A percentile compares a stretch with the other conserved stretches of the same genome.
Evolutionary conservation across 2,329 filamentous ascomycete genomes (phyloP).

Genomic region (Exserohilum rostratum): DNA sequence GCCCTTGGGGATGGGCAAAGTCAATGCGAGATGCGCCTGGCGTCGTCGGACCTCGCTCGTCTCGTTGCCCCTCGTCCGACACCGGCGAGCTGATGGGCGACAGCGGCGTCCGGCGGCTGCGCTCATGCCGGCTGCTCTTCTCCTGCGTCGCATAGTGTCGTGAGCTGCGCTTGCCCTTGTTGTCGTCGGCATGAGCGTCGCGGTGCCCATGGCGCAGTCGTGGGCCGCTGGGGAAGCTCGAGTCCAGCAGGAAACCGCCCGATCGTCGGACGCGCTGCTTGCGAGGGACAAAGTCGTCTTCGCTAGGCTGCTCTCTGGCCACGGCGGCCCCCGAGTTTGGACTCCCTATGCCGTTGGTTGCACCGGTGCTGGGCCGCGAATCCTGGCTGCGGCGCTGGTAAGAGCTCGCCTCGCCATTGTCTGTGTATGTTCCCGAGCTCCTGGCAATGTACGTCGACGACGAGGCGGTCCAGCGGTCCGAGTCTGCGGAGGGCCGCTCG

Average conservation of each 20-base stretch:
- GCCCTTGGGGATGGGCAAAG: constrained; percentile 11
- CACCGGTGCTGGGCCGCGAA: constrained; percentile 20
- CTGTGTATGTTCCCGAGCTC: constrained; percentile 27
- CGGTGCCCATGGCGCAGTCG: constrained; percentile 35
- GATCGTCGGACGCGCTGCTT: constrained; percentile 41
- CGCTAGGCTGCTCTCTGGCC: constrained; percentile 31
- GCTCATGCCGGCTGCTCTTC: constrained; percentile 44
- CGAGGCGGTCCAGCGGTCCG: constrained; percentile 40
- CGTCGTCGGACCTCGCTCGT: constrained; percentile 11
- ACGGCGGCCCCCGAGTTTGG: constrained; percentile 22
- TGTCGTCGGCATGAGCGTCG: constrained; percentile 36
- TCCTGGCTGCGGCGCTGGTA: constrained; percentile 28
- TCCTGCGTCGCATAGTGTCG: constrained; percentile 38
- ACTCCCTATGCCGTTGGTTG: constrained; percentile 11
- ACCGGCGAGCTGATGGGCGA: constrained; percentile 28
- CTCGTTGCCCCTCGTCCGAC: constrained; percentile 23
- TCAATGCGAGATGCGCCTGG: constrained; percentile 7
- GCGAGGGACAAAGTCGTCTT: constrained; percentile 42
- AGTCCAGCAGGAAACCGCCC: constrained; percentile 56
- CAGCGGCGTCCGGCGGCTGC: constrained; percentile 25
- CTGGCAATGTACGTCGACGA: constrained; percentile 42
- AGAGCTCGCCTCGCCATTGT: constrained; percentile 40
- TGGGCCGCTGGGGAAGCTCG: constrained; percentile 40
- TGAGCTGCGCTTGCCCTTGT: constrained; percentile 48
- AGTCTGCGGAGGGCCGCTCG: constrained; percentile 41